Base-by-base conservation (phyloP, 2,329 filamentous ascomycete species). In the Rhytidhysteron rufulum region DNA sequence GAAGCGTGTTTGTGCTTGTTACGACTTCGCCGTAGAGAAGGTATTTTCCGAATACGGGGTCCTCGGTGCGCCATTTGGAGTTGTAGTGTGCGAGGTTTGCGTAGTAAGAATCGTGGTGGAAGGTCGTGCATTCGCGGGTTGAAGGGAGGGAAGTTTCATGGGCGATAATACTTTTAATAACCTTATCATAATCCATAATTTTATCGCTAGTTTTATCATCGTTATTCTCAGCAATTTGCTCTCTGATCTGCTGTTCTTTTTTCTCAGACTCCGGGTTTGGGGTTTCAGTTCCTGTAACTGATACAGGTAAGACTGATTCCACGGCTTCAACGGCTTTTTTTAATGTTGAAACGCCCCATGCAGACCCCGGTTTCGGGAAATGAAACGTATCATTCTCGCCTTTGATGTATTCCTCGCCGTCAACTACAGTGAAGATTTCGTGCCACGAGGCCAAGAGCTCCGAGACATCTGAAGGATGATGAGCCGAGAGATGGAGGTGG, bases 1-100 rank as follows among this genome's bases (percentile, higher is more conserved):
- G 75, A 4, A 97, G 73, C 0, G 90, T 95, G 66, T 91, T 95
- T 20, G 93, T 98, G 62, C 88, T 95, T 3, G 91, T 96, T 13
- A 96, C 76, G 5, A 95, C 88, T 62, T 96, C 88, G 39, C 86
- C 90, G 57, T 97, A 97, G 48, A 97, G 72, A 3, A 98, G 66
- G 37, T 78, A 71, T 37, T 82, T 78, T 4, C 93, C 93, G 73
- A 94, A 97, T 18, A 78, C 69, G 3, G 62, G 64, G 5, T 78
- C 70, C 0, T 80, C 75, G 33, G 79, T 75, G 22, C 67, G 65
- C 2, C 77, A 73, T 34, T 77, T 74, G 10, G 66, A 62, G 38
- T 85, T 80, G 58, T 89, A 94, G 19, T 79, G 69, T 18, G 71
- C 67, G 8, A 97, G 72, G 44, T 85, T 84, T 4, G 79, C 72